phyloP scores from a whole-genome alignment of 208 protist genomes.

The Acanthamoeba lenticulata region DNA sequence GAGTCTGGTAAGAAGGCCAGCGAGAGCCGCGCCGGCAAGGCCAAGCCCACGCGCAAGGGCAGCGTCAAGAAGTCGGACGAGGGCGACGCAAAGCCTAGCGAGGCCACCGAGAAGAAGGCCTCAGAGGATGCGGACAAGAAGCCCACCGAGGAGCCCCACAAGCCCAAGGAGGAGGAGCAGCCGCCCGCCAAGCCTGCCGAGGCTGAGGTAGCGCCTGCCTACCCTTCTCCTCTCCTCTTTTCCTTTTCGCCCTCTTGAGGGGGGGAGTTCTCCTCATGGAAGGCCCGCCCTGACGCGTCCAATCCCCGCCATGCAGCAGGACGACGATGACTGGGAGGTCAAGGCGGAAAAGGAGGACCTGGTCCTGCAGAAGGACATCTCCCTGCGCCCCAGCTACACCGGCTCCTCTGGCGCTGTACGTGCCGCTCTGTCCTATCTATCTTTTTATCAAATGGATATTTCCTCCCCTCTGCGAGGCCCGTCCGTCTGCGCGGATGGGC shows the following conservation, averaged over 20 bases:
- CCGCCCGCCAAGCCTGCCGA: background rate
- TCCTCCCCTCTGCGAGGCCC: no score
- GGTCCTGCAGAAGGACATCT: conserved; percentile 25
- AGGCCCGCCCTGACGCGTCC: no score
- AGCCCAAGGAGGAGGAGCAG: no score
- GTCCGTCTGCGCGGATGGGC: no score
- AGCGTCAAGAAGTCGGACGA: background rate
- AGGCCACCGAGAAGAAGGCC: background rate
- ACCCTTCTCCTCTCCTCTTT: background rate
- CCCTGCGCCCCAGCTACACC: conserved; percentile 19
- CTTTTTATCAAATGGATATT: no score
- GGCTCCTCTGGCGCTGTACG: background rate
- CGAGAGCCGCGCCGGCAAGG: no score
- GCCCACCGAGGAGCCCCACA: background rate
- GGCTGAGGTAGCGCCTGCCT: background rate
- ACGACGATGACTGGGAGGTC: conserved; percentile 62
- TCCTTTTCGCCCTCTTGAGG: background rate
- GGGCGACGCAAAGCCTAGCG: background rate
- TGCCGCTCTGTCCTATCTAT: background rate
- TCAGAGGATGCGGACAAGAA: background rate
- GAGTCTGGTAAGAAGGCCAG: background rate
- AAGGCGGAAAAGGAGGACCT: conserved; percentile 65
- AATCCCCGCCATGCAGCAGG: no score
- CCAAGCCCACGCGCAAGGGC: no score
- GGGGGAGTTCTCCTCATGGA: no score